A percentile compares a stretch with the other conserved stretches of the same genome.
phyloP scores from a whole-genome alignment of 2,329 filamentous ascomycete species.

The Nothophaeocryptopus gaeumannii region DNA sequence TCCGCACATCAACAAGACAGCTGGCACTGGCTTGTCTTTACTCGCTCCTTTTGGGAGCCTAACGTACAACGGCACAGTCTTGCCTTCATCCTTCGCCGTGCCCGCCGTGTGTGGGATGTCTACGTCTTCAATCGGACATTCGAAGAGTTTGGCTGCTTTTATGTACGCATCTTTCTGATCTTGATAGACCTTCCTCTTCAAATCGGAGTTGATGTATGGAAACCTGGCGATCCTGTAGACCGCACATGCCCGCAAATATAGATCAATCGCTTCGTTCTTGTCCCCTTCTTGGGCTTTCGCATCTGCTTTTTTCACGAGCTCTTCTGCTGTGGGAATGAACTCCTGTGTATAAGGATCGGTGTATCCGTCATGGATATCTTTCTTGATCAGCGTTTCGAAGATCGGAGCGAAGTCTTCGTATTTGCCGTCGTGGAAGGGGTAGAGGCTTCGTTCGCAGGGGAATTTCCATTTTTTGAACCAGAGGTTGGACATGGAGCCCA shows the following conservation, averaged over 20 bases:
- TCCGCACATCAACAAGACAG: constrained; percentile 59
- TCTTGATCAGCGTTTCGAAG: constrained; percentile 37
- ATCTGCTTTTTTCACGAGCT: constrained; percentile 33
- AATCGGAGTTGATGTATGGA: constrained; percentile 37
- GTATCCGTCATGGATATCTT: constrained; percentile 40
- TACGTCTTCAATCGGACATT: constrained; percentile 39
- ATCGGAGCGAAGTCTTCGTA: constrained; percentile 40
- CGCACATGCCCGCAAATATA: constrained; percentile 37
- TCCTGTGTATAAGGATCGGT: constrained; percentile 37
- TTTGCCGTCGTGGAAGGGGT: constrained; percentile 32
- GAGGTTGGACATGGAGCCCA: constrained; percentile 58
- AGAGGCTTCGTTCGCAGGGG: constrained; percentile 31
- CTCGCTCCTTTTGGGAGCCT: constrained; percentile 35
- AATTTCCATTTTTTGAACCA: constrained; percentile 40
- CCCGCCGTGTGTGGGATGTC: constrained; percentile 41
- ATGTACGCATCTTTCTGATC: constrained; percentile 39
- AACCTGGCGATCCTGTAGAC: constrained; percentile 39
- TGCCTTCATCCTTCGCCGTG: constrained; percentile 34
- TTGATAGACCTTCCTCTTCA: constrained; percentile 36
- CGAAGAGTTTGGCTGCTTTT: constrained; percentile 35
- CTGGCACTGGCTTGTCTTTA: constrained; percentile 40
- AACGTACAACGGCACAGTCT: constrained; percentile 40
- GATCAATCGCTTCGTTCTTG: constrained; percentile 30
- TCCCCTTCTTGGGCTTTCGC: constrained; percentile 22
- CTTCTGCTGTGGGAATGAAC: constrained; percentile 36